Percentiles rank a stretch among this genome's conserved stretches.
phyloP scores from a whole-genome alignment of 768 basidiomycete genomes.

The Floccularia luteovirens region DNA sequence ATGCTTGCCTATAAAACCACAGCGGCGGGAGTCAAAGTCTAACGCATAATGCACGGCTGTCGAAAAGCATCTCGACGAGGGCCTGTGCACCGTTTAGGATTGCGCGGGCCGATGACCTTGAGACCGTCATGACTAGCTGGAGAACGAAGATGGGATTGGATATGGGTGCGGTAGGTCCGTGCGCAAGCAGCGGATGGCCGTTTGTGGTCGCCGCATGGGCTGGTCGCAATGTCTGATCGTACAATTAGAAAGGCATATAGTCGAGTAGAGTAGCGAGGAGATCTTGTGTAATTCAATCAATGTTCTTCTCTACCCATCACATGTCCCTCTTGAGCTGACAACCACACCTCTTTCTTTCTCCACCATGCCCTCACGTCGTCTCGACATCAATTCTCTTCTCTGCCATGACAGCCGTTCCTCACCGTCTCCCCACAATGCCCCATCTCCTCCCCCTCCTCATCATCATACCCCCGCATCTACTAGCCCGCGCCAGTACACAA shows the following conservation, averaged over 20 bases:
- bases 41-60: constrained; percentile 66
- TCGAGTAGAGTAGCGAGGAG: too few species aligned
- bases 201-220: constrained; percentile 67
- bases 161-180: constrained; percentile 76
- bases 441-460: not conserved
- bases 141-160: constrained; percentile 63
- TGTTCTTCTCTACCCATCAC: constrained; percentile 11
- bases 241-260: constrained; percentile 40
- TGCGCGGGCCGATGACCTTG: constrained; percentile 77
- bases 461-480: not conserved
- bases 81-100: constrained; percentile 64
- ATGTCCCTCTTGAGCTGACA: constrained; percentile 10
- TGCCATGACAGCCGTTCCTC: constrained; percentile 38
- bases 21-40: constrained; percentile 4
- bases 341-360: constrained; percentile 15
- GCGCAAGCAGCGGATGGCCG: constrained; percentile 29
- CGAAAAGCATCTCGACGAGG: constrained; percentile 90
- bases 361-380: constrained; percentile 57
- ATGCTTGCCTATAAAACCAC: constrained; percentile 9
- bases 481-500: not conserved
- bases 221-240: constrained; percentile 90
- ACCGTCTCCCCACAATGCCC: not conserved
- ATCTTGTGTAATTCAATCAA: not conserved
- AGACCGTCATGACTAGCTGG: constrained; percentile 81
- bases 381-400: constrained; percentile 71